A percentile compares a stretch with the other conserved stretches of the same genome.
phyloP scores from a whole-genome alignment of 306 rosid species.

The Gillenia trifoliata region DNA sequence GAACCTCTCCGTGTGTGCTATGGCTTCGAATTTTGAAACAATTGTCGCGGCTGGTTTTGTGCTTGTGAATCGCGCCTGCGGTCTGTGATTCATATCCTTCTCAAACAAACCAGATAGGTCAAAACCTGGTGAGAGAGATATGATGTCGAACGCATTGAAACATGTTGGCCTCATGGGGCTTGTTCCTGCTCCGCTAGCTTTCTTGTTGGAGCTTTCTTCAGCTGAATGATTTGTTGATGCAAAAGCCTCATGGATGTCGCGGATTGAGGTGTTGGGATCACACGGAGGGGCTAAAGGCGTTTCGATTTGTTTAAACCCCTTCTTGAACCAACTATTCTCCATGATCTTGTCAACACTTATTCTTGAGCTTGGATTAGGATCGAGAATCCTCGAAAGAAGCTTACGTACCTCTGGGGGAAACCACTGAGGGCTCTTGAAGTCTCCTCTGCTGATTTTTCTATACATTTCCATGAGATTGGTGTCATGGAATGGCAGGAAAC shows the following conservation, averaged over 20 bases:
- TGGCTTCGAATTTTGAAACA: constrained; percentile 55
- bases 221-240: constrained; percentile 1
- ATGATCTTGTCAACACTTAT: constrained; percentile 29
- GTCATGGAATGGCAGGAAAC: constrained; percentile 63
- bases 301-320: constrained; percentile 32
- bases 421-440: constrained; percentile 59
- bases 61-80: constrained; percentile 32
- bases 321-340: constrained; percentile 56
- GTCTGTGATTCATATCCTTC: constrained; percentile 20
- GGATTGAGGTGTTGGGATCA: background rate
- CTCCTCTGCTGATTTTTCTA: constrained; percentile 49
- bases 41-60: constrained; percentile 35
- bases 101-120: constrained; percentile 69
- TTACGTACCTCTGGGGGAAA: constrained; percentile 38
- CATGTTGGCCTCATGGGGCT: constrained; percentile 23
- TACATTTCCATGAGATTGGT: constrained; percentile 50
- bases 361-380: constrained; percentile 54
- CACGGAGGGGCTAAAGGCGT: constrained; percentile 3
- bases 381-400: constrained; percentile 52
- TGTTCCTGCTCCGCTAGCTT: background rate
- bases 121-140: constrained; percentile 65
- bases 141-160: constrained; percentile 68
- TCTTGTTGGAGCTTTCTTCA: background rate
- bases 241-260: constrained; percentile 28
- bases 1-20: constrained; percentile 48